phyloP scores from a whole-genome alignment of 805 yeast species.

The Lipomyces kockii region DNA sequence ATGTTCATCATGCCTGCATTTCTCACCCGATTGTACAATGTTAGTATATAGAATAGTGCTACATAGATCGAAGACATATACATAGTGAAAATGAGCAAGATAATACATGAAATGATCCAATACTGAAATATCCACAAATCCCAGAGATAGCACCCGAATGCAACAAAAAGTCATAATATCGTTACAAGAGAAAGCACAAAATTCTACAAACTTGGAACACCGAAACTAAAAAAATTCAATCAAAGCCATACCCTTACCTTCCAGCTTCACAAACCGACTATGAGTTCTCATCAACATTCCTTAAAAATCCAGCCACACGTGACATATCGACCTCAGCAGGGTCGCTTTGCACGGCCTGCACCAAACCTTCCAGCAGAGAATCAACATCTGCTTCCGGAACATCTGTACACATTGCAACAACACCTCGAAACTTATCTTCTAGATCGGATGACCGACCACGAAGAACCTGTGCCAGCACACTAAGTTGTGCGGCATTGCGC shows the following conservation, averaged over 20 bases:
- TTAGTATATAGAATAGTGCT: neutral
- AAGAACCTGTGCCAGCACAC: conserved; percentile 57
- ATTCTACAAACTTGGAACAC: neutral
- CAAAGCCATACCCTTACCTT: neutral
- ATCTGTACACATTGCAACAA: conserved; percentile 87
- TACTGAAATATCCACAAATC: neutral
- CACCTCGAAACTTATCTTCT: conserved; percentile 81
- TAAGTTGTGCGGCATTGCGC: conserved; percentile 65
- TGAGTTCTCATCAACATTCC: conserved; percentile 43
- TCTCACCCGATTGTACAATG: neutral
- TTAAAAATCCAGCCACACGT: conserved; percentile 59
- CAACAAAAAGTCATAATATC: conserved; percentile 1
- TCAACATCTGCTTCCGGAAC: conserved; percentile 82
- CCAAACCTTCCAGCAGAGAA: conserved; percentile 76
- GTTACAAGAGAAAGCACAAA: neutral
- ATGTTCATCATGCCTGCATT: neutral
- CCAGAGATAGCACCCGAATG: conserved; percentile 3
- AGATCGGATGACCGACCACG: conserved; percentile 59
- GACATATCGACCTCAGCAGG: conserved; percentile 68
- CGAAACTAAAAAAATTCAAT: neutral
- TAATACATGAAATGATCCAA: neutral
- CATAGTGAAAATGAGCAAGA: neutral
- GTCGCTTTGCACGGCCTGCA: conserved; percentile 89
- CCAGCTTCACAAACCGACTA: neutral
- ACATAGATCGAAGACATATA: neutral